phyloP scores from a whole-genome alignment of 805 yeast species.

The Yarrowia sp. region DNA sequence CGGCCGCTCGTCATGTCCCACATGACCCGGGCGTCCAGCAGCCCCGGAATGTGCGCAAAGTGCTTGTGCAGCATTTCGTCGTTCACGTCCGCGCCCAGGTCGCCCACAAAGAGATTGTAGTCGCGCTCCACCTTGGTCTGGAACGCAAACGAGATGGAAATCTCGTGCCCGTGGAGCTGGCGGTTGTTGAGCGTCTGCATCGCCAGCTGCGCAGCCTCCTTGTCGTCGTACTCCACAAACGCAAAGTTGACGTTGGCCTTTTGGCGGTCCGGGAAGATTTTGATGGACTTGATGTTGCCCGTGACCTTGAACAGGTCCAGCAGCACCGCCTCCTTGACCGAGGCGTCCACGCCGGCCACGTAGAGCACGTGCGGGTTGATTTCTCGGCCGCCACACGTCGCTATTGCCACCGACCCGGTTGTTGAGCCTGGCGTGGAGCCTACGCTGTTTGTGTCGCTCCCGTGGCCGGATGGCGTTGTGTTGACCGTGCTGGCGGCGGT shows the following conservation, averaged over 20 bases:
- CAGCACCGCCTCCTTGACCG: conserved; percentile 60
- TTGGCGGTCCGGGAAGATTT: conserved; percentile 73
- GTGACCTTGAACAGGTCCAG: conserved; percentile 59
- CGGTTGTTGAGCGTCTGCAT: conserved; percentile 58
- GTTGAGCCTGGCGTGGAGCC: neutral
- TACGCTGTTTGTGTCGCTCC: neutral
- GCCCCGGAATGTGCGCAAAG: conserved; percentile 55
- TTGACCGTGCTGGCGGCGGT: neutral
- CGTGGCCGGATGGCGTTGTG: neutral
- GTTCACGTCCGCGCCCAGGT: conserved; percentile 73
- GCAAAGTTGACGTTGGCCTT: conserved; percentile 70
- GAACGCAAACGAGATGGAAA: conserved; percentile 77
- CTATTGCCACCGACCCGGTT: neutral
- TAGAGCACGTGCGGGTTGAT: conserved; percentile 67
- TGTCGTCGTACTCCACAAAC: conserved; percentile 67
- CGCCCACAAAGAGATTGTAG: conserved; percentile 81
- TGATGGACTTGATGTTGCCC: conserved; percentile 61
- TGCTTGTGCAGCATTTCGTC: conserved; percentile 64
- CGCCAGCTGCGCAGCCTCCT: conserved; percentile 60
- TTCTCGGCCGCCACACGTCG: conserved; percentile 65
- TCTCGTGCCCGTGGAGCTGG: conserved; percentile 48
- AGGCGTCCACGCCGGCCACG: conserved; percentile 68
- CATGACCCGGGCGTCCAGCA: conserved; percentile 87
- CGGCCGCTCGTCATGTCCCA: conserved; percentile 96
- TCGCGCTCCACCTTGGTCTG: conserved; percentile 55